A percentile compares a stretch with the other conserved stretches of the same genome.
Conservation (phyloP, 139 green algal genomes). For the Axilococcus clingmanii region DNA sequence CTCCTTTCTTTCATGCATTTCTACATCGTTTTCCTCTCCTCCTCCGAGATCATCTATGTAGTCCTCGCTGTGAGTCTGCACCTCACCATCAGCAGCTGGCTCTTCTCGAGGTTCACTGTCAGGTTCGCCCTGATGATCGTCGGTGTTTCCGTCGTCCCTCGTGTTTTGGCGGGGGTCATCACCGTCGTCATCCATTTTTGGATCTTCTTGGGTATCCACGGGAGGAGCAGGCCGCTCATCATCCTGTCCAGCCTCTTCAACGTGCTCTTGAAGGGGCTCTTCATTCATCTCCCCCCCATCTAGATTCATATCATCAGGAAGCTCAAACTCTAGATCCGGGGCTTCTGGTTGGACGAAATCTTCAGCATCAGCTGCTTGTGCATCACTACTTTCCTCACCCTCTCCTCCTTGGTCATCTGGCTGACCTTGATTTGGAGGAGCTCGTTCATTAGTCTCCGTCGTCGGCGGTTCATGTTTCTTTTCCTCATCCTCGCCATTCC, state of each 20-base stretch:
- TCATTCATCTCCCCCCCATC: slow-evolving; percentile 42
- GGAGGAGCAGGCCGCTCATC: slow-evolving; percentile 9
- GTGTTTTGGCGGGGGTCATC: slow-evolving; percentile 6
- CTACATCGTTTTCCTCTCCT: slow-evolving; percentile 1
- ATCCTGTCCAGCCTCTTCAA: slow-evolving; percentile 12
- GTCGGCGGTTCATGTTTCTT: slow-evolving; percentile 19
- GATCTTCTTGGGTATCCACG: slow-evolving; percentile 10
- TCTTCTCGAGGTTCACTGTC: slow-evolving; percentile 6
- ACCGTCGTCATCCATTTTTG: slow-evolving; percentile 21
- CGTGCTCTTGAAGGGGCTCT: slow-evolving; percentile 8
- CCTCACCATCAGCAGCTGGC: slow-evolving; percentile 5
- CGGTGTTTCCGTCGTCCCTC: neutral
- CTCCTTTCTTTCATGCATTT: slow-evolving; percentile 14
- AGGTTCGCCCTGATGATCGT: slow-evolving; percentile 2
- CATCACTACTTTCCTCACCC: neutral
- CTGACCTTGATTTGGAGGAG: neutral
- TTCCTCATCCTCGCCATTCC: slow-evolving; percentile 38
- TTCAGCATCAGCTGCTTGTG: slow-evolving; percentile 9
- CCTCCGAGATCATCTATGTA: slow-evolving; percentile 11
- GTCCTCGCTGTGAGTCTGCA: slow-evolving; percentile 10
- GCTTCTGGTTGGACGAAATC: slow-evolving; percentile 42
- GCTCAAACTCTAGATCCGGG: slow-evolving; percentile 55
- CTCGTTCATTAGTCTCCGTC: neutral
- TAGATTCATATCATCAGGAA: slow-evolving; percentile 74
- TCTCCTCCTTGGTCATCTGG: neutral